Conservation (phyloP, 345 rosid genomes). For the Hypericum perforatum region DNA sequence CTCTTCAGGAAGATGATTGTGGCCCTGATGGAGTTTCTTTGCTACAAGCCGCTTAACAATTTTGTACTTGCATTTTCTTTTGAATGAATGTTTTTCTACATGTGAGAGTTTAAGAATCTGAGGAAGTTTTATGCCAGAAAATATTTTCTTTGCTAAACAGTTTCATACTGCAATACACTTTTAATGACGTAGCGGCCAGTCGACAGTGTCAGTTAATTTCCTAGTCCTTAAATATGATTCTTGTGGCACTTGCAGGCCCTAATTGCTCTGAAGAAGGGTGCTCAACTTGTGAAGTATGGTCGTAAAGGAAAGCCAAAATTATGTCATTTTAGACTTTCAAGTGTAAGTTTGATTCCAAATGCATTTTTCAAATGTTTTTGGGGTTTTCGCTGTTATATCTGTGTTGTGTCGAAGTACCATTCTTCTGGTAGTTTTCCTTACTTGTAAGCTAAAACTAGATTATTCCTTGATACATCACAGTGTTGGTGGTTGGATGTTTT, state of each 20-base stretch:
- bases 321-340: conserved; percentile 81
- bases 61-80: too few relatives aligned
- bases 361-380: conserved; percentile 6
- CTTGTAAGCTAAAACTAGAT: too few relatives aligned
- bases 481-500: too few relatives aligned
- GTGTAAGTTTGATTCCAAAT: conserved; percentile 38
- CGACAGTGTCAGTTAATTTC: neutral
- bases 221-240: neutral
- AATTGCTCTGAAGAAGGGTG: conserved; percentile 83
- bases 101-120: too few relatives aligned
- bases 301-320: conserved; percentile 96
- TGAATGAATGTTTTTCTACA: too few relatives aligned
- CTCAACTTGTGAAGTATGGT: conserved; percentile 85
- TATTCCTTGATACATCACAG: too few relatives aligned
- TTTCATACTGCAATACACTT: too few relatives aligned
- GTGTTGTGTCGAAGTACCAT: neutral
- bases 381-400: conserved; percentile 4
- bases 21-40: too few relatives aligned
- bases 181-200: neutral
- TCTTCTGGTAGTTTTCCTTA: too few relatives aligned
- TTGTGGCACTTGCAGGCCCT: conserved; percentile 48
- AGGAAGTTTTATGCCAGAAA: too few relatives aligned
- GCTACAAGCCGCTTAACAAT: too few relatives aligned
- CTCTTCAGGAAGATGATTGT: too few relatives aligned
- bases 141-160: neutral